A percentile compares a stretch with the other conserved stretches of the same genome.
phyloP scores from a whole-genome alignment of 176 grass and related monocot species.

The Aegilops sharonensis region DNA sequence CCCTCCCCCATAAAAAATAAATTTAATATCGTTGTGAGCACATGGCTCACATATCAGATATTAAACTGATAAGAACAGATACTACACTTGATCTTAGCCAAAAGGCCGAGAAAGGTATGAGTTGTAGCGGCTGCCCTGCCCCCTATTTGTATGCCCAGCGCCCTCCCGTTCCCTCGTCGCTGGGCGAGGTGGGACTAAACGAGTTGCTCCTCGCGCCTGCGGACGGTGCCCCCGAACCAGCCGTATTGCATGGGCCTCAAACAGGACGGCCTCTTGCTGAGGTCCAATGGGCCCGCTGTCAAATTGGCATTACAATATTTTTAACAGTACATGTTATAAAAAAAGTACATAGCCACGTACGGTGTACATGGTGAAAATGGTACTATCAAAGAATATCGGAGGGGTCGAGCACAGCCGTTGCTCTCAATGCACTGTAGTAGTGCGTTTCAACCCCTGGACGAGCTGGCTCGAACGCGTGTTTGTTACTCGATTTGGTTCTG shows the following conservation, averaged over 20 bases:
- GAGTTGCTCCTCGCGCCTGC: not conserved
- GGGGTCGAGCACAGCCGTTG: no score
- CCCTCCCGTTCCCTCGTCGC: not conserved
- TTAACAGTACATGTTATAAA: no score
- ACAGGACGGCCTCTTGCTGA: not conserved
- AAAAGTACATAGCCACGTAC: no score
- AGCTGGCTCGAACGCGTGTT: not conserved
- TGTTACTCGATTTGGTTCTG: not conserved
- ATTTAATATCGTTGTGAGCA: conserved; percentile 66
- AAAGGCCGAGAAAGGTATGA: conserved; percentile 66
- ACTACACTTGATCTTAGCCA: conserved; percentile 90
- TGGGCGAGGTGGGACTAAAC: not conserved
- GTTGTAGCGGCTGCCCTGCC: not conserved
- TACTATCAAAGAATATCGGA: no score
- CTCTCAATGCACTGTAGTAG: no score
- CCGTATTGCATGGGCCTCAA: not conserved
- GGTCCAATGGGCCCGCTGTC: not conserved
- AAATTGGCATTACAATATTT: no score
- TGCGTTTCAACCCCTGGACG: no score
- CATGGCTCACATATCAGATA: conserved; percentile 71
- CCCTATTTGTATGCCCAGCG: not conserved
- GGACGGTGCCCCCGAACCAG: not conserved
- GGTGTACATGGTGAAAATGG: no score
- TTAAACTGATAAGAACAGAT: conserved; percentile 98
- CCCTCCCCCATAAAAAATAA: not conserved